phyloP scores from a whole-genome alignment of 768 basidiomycete genomes.

The Gymnopilus junonius region DNA sequence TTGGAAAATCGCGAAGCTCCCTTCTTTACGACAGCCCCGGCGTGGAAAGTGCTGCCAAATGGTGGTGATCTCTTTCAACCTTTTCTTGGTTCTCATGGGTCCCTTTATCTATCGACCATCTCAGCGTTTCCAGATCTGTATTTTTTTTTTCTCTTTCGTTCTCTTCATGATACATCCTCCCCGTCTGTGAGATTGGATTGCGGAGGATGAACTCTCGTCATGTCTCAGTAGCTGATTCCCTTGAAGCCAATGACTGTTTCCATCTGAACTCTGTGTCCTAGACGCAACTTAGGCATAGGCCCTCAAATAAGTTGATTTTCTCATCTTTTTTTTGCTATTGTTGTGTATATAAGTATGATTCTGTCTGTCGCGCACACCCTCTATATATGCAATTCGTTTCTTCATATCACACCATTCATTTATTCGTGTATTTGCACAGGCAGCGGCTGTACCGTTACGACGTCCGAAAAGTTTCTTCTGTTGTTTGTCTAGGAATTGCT shows the following conservation, averaged over 20 bases:
- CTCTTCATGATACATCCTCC: constrained; percentile 7
- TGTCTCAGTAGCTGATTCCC: background rate
- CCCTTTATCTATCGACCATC: constrained; percentile 19
- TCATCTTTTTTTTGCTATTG: background rate
- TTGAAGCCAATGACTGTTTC: background rate
- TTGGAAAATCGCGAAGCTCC: constrained; percentile 56
- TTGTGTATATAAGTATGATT: background rate
- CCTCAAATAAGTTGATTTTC: background rate
- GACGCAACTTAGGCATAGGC: background rate
- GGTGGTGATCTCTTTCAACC: constrained; percentile 27
- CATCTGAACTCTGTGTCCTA: background rate
- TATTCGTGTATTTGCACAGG: background rate
- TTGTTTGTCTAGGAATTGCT: background rate
- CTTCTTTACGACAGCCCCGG: constrained; percentile 80
- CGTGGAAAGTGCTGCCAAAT: constrained; percentile 32
- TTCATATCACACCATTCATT: constrained; percentile 2
- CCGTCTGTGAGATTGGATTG: constrained; percentile 1
- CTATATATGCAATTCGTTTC: background rate
- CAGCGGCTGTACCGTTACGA: too few species aligned
- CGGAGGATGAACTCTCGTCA: background rate
- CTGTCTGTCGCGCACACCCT: background rate
- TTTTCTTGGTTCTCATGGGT: constrained; percentile 11
- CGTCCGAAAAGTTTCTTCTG: too few species aligned
- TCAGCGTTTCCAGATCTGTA: constrained; percentile 9
- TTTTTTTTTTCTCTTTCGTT: constrained; percentile 11